Base-by-base conservation (phyloP, 2,329 filamentous ascomycete species). In the Nemania abortiva region DNA sequence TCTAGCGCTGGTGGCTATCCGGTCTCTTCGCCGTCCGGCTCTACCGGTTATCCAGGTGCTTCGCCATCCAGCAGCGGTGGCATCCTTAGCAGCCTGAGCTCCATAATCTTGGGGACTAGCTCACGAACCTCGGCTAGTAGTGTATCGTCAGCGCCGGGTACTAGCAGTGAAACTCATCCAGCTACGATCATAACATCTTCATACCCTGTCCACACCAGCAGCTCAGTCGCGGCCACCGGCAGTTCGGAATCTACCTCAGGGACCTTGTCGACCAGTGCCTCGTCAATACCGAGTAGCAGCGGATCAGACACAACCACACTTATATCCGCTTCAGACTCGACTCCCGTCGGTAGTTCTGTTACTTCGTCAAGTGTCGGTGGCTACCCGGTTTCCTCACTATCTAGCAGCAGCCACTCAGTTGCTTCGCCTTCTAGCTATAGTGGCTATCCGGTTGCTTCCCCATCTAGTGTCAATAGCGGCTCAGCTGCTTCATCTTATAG, bases 11-110 rank as follows among this genome's bases (percentile, higher is more conserved):
- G 42, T 3, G n/a, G n/a, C 13, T 39, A 63, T 49, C 42, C 42
- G 3, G 20, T 39, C 4, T 11, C 31, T 45, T 27, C 45, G 18
- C 68, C 67, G 11, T 22, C 20, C 75, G 27, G 37, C 15, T 42
- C 65, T 75, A 18, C 74, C 71, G 15, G 68, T 70, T 24, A 72
- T 50, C 58, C 58, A 10, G 47, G 53, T 37, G 20, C 47, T 66
- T 67, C 24, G 60, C 74, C 45, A 42, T 53, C 58, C 24, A 63
- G 27, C 10, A 70, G 72, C 22, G 62, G 72, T 18, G 76, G 76
- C 7, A 63, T 78, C 20, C 57, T 77, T 22, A 78, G 77, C 60
- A 78, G 75, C 60, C 22, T 78, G 37, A 79, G 77, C 66, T 79
- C 76, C 13, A 61, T 69, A 10, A 63, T 78, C 37, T 62, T 79